A percentile compares a stretch with the other conserved stretches of the same genome.
phyloP scores from a whole-genome alignment of 164 flowering plant species.

The Nymphaea thermarum region DNA sequence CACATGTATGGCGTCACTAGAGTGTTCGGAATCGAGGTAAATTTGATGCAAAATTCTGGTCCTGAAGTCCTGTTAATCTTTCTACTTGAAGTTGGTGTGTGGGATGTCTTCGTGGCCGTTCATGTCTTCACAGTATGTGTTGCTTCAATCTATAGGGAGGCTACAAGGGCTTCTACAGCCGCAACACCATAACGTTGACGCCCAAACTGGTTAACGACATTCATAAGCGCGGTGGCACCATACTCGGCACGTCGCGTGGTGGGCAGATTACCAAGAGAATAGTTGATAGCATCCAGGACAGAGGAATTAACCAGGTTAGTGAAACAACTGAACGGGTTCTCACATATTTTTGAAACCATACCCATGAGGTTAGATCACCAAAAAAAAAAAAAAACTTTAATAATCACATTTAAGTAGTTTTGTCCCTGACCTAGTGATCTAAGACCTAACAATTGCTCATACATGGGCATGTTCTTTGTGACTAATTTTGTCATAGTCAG shows the following conservation, averaged over 20 bases:
- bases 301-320: conserved; percentile 71
- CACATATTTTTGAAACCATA: too few relatives aligned
- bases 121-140: neutral
- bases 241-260: conserved; percentile 75
- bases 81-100: too few relatives aligned
- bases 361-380: too few relatives aligned
- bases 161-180: conserved; percentile 79
- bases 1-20: conserved; percentile 79
- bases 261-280: conserved; percentile 74
- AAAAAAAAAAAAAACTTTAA: too few relatives aligned
- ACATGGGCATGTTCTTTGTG: too few relatives aligned
- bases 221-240: conserved; percentile 88
- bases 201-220: conserved; percentile 79
- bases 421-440: too few relatives aligned
- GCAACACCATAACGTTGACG: conserved; percentile 53
- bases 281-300: conserved; percentile 85
- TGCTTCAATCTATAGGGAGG: conserved; percentile 40
- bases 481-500: too few relatives aligned
- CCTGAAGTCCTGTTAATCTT: neutral
- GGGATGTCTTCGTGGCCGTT: neutral
- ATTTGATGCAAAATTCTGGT: conserved; percentile 1
- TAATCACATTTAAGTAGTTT: too few relatives aligned
- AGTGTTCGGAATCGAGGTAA: conserved; percentile 73
- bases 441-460: too few relatives aligned
- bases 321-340: neutral